These are phyloP conservation scores for Blastomyces gilchristii DNA, from an alignment of 2,329 filamentous ascomycete genomes.

Conservation along the genomic window DNA sequence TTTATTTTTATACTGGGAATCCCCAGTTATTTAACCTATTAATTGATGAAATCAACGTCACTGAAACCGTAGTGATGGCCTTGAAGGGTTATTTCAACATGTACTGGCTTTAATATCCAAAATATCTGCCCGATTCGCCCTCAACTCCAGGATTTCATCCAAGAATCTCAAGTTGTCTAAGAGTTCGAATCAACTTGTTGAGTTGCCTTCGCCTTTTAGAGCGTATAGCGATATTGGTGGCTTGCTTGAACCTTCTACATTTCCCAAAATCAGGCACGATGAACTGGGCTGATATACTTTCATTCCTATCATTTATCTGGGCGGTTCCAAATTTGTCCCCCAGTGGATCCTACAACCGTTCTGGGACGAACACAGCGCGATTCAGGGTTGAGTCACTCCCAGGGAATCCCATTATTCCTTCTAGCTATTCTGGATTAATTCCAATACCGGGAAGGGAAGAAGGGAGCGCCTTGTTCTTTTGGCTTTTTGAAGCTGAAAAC, in stretches of 20 bases:
- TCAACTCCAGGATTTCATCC: background rate
- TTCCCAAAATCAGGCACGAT: background rate
- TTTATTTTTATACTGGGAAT: background rate
- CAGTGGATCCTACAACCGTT: background rate
- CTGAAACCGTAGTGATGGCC: background rate
- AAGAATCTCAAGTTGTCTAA: background rate
- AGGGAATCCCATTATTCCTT: constrained; percentile 20
- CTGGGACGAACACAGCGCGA: constrained; percentile 12
- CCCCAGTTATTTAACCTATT: background rate
- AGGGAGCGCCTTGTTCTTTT: constrained; percentile 30
- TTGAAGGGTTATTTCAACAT: background rate
- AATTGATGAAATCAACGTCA: background rate
- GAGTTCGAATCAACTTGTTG: background rate
- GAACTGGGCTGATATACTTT: background rate
- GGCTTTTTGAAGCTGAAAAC: constrained; percentile 28
- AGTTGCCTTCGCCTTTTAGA: background rate
- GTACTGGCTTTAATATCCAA: background rate
- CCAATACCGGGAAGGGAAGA: constrained; percentile 20
- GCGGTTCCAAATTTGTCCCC: background rate
- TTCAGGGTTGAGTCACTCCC: constrained; percentile 26
- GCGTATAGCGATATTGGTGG: background rate
- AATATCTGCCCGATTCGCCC: background rate
- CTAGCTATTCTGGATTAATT: constrained; percentile 29
- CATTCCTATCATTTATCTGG: background rate
- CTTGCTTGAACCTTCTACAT: background rate